Percentiles rank a stretch among this genome's conserved stretches.
Evolutionary conservation across 2,329 filamentous ascomycete genomes (phyloP).

Genomic region (Coniochaeta sp.): DNA sequence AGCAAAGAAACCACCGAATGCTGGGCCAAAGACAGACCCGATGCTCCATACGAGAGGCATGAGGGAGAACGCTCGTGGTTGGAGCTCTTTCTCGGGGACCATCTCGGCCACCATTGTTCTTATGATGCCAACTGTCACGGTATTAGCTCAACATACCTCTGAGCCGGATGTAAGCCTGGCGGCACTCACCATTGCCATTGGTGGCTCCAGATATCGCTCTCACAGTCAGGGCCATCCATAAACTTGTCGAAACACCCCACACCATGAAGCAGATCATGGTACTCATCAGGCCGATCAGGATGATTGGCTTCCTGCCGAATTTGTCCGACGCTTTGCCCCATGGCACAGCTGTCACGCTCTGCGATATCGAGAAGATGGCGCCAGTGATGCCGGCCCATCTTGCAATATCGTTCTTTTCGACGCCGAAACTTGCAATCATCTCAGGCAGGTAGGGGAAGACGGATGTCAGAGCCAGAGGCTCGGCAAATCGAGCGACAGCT

Average conservation of each 20-base stretch:
- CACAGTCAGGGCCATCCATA: conserved; percentile 72
- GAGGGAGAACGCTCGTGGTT: conserved; percentile 82
- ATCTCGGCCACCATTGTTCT: conserved; percentile 89
- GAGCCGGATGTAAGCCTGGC: background rate
- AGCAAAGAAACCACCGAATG: conserved; percentile 79
- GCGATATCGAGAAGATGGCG: conserved; percentile 64
- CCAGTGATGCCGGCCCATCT: conserved; percentile 74
- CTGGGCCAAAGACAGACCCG: conserved; percentile 80
- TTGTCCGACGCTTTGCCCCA: conserved; percentile 74
- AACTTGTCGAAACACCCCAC: conserved; percentile 75
- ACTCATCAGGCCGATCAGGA: conserved; percentile 64
- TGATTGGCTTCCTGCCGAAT: conserved; percentile 75
- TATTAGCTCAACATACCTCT: background rate
- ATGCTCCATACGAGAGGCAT: conserved; percentile 90
- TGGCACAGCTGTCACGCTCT: conserved; percentile 63
- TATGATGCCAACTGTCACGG: conserved; percentile 69
- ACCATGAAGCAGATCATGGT: conserved; percentile 77
- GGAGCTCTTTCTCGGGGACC: conserved; percentile 78
- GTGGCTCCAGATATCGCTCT: conserved; percentile 73
- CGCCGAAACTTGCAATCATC: conserved; percentile 75
- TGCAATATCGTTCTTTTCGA: conserved; percentile 64
- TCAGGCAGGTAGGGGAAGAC: conserved; percentile 67
- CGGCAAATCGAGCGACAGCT: conserved; percentile 74
- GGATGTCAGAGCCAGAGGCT: conserved; percentile 66
- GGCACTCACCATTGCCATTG: conserved; percentile 68